These are phyloP conservation scores for Cordyceps javanica DNA, from an alignment of 2,329 filamentous ascomycete genomes.

Conservation along the genomic window DNA sequence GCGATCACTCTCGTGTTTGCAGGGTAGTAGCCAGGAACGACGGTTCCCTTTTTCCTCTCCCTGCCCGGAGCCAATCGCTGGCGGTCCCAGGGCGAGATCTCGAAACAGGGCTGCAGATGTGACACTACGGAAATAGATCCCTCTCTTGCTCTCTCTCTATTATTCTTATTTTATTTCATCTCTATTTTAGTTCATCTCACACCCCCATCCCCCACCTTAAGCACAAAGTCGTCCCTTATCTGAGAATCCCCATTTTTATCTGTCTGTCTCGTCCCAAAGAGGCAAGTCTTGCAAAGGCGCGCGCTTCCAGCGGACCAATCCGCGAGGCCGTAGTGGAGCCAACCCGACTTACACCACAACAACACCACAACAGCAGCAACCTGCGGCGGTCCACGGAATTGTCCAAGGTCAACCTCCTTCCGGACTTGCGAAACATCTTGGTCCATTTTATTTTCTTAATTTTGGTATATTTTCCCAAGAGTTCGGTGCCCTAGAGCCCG, in stretches of 20 bases:
- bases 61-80: neutral
- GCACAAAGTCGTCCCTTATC: neutral
- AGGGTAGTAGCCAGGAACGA: neutral
- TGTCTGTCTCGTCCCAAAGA: neutral
- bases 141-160: neutral
- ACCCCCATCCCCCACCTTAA: neutral
- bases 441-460: neutral
- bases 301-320: slow-evolving; percentile 12
- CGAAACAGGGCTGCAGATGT: slow-evolving; percentile 7
- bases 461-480: neutral
- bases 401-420: too few species aligned
- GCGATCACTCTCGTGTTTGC: too few species aligned
- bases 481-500: neutral
- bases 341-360: neutral
- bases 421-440: too few species aligned
- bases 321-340: neutral
- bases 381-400: too few species aligned
- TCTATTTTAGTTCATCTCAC: too few species aligned
- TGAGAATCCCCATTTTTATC: neutral
- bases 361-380: neutral
- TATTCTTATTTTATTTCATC: neutral
- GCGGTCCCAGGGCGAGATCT: neutral
- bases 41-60: neutral
- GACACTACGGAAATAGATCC: slow-evolving; percentile 4
- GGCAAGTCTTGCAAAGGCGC: slow-evolving; percentile 7